Base-by-base conservation (phyloP, 768 basidiomycete species). In the Hemileccinum rubropunctum region DNA sequence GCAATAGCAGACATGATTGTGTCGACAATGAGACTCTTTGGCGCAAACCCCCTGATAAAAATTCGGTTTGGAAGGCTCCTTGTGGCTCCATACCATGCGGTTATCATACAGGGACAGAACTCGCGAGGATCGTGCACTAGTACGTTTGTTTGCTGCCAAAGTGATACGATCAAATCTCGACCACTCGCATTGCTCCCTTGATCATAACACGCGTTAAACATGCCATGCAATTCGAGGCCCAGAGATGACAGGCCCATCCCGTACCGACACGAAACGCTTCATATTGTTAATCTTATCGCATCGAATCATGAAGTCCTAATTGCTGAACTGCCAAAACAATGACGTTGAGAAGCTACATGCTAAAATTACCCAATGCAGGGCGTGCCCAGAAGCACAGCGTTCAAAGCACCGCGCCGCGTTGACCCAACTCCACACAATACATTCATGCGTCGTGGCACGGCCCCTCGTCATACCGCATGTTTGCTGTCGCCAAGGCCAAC, bases 251-350 rank as follows among this genome's bases (percentile, higher is more conserved):
- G 28, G 5, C 8, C 28, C 28, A 4, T 9, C 42, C 42, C 27
- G 17, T 42, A 30, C 42, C 39, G 26, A 36, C 34, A 34, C 9
- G 49, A 37, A 10, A 34, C 32, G 9, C 30, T 14, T 34, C 36
- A 44, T 43, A 15, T 43, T 28, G 7, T 50, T 27, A 36, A 58
- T 52, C 54, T 64, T 62, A 64, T 63, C 62, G 14, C 20, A 55
- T 61, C 35, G 26, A 15, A 62, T 65, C 63, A 64, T 58, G 55
- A 53, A 53, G 20, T 57, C 36, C 53, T 52, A 46, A 48, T 51
- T 50, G 47, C 39, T 27, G 36, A 34, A 47, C 36, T 40, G 42
- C 48, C 30, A 33, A 33, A 32, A 36, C 17, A 33, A 28, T 58
- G 56, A 53, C 42, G 47, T 49, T 27, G 28, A 53, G 47, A 64